A percentile compares a stretch with the other conserved stretches of the same genome.
Evolutionary conservation across 1,284 basidiomycete species (phyloP).

Genomic region (Cryptococcus sp.): DNA sequence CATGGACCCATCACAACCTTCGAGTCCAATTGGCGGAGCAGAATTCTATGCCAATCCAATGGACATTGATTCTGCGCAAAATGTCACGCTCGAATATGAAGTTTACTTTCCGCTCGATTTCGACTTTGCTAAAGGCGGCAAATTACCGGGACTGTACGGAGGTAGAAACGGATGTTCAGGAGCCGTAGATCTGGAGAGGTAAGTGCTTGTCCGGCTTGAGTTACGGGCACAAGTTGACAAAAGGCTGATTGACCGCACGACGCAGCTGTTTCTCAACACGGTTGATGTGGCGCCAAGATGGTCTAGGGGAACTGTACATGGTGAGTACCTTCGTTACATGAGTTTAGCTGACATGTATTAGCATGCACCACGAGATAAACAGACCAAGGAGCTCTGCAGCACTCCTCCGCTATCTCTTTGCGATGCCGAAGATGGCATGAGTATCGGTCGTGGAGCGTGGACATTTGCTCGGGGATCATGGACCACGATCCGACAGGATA

Average conservation of each 20-base stretch:
- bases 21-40: slow-evolving; percentile 63
- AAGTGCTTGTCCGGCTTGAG: slow-evolving; percentile 10
- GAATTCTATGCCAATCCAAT: slow-evolving; percentile 66
- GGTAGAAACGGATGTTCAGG: slow-evolving; percentile 15
- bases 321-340: slow-evolving; percentile 3
- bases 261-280: slow-evolving; percentile 35
- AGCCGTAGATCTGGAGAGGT: slow-evolving; percentile 41
- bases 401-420: slow-evolving; percentile 8
- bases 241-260: slow-evolving; percentile 10
- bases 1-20: slow-evolving; percentile 59
- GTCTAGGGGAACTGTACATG: slow-evolving; percentile 24
- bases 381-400: slow-evolving; percentile 15
- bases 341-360: slow-evolving; percentile 7
- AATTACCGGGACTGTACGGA: slow-evolving; percentile 46
- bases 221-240: slow-evolving; percentile 12
- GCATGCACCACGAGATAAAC: slow-evolving; percentile 17
- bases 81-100: slow-evolving; percentile 49
- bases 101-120: slow-evolving; percentile 42
- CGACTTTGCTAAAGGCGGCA: slow-evolving; percentile 47
- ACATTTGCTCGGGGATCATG: slow-evolving; percentile 13
- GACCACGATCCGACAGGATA: slow-evolving; percentile 22
- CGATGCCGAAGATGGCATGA: slow-evolving; percentile 12
- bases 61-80: slow-evolving; percentile 20
- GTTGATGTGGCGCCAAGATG: slow-evolving; percentile 44
- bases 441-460: slow-evolving; percentile 21